Conservation (phyloP, 306 rosid genomes). For the Dryas drummondii region DNA sequence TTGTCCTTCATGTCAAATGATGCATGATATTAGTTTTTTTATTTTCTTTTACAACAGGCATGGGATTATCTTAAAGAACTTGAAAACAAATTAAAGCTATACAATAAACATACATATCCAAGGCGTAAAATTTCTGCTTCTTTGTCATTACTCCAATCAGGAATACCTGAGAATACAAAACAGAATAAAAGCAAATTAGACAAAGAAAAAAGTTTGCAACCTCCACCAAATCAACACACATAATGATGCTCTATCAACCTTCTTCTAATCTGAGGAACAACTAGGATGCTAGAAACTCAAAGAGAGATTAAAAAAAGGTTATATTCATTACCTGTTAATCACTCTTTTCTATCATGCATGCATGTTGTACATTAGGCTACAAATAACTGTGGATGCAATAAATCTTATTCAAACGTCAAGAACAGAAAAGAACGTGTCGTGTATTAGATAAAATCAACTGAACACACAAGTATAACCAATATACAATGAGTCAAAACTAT, state of each 20-base stretch:
- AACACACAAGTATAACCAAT: not conserved
- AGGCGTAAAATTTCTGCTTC: constrained; percentile 71
- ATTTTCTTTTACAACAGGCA: not conserved
- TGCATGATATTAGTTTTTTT: not conserved
- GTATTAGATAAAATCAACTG: not conserved
- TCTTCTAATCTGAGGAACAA: not conserved
- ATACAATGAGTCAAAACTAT: not conserved
- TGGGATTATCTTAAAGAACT: not conserved
- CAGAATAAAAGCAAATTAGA: not conserved
- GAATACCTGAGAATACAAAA: constrained; percentile 52
- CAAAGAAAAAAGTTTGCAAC: not conserved
- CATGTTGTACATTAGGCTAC: too few species aligned
- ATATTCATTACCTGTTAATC: not conserved
- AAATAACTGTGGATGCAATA: not conserved
- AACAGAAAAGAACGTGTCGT: not conserved
- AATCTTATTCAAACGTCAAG: not conserved
- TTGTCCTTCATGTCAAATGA: not conserved
- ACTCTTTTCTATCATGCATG: not conserved
- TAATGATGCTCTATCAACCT: not conserved
- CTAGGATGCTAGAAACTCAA: not conserved
- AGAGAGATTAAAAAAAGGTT: not conserved
- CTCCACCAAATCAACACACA: not conserved
- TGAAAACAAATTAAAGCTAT: not conserved
- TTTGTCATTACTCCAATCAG: constrained; percentile 64
- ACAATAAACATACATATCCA: constrained; percentile 57